These are phyloP conservation scores for Candida chilensis DNA, from an alignment of 805 yeast genomes.

Conservation along the genomic window DNA sequence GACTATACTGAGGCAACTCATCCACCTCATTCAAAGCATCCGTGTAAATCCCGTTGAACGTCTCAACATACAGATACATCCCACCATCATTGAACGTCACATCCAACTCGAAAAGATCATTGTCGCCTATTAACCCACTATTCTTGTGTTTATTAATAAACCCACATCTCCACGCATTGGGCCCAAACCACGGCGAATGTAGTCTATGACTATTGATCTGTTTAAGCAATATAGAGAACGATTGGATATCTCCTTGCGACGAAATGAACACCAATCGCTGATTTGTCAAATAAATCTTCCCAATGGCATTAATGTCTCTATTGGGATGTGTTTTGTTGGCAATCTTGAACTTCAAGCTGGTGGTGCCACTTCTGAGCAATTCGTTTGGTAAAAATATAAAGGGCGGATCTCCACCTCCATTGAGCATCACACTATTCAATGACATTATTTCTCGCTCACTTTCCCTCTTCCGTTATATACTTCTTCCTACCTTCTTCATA, in stretches of 20 bases:
- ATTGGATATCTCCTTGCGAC: constrained; percentile 29
- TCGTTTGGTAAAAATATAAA: constrained; percentile 15
- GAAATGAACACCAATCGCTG: constrained; percentile 29
- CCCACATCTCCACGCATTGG: constrained; percentile 35
- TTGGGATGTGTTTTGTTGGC: constrained; percentile 9
- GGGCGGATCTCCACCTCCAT: constrained; percentile 6
- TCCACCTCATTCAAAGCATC: constrained; percentile 30
- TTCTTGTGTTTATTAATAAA: constrained; percentile 23
- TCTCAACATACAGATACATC: constrained; percentile 25
- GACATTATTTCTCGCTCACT: no score
- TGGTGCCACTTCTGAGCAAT: constrained; percentile 5
- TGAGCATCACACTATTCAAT: constrained; percentile 15
- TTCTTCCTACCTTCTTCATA: no score
- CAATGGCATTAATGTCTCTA: constrained; percentile 11
- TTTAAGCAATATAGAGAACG: constrained; percentile 26
- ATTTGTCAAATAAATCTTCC: constrained; percentile 30
- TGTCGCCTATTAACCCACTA: constrained; percentile 22
- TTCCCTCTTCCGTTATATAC: no score
- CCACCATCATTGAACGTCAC: constrained; percentile 41
- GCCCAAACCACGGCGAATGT: constrained; percentile 45
- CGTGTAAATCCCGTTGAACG: constrained; percentile 19
- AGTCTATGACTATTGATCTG: constrained; percentile 21
- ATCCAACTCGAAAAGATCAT: constrained; percentile 24
- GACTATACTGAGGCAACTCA: constrained; percentile 36
- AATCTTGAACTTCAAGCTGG: constrained; percentile 6